A percentile compares a stretch with the other conserved stretches of the same genome.
Conservation (phyloP, 768 basidiomycete genomes). For the Cystoderma amianthinum region DNA sequence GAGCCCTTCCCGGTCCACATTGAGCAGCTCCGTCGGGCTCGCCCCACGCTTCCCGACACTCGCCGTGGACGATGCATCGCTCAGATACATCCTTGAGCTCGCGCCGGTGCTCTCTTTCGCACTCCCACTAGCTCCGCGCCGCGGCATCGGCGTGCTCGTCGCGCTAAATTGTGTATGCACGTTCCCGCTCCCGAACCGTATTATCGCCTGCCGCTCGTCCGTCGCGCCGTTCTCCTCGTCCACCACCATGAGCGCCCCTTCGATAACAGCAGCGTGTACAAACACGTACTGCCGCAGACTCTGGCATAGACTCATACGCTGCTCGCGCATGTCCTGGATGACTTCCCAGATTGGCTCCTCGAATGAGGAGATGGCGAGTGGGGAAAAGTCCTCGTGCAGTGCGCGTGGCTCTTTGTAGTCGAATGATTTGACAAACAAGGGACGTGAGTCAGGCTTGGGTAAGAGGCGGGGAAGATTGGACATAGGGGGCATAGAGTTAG, state of each 20-base stretch:
- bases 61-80: slow-evolving; percentile 18
- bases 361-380: slow-evolving; percentile 54
- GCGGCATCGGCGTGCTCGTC: background rate
- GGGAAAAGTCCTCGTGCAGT: slow-evolving; percentile 46
- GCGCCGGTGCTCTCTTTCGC: slow-evolving; percentile 5
- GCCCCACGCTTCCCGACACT: slow-evolving; percentile 57
- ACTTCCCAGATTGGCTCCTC: slow-evolving; percentile 76
- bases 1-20: slow-evolving; percentile 50
- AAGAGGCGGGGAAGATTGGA: too few relatives aligned
- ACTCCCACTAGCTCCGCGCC: background rate
- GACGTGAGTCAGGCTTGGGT: background rate
- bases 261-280: slow-evolving; percentile 80
- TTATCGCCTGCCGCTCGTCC: slow-evolving; percentile 9
- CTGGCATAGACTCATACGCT: slow-evolving; percentile 95
- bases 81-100: slow-evolving; percentile 1
- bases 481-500: too few relatives aligned
- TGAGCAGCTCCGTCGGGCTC: slow-evolving; percentile 64
- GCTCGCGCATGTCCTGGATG: slow-evolving; percentile 91
- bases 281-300: slow-evolving; percentile 93
- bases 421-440: slow-evolving; percentile 19
- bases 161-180: background rate
- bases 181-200: slow-evolving; percentile 2
- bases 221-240: slow-evolving; percentile 56
- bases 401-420: slow-evolving; percentile 61
- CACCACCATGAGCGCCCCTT: slow-evolving; percentile 70